These are phyloP conservation scores for Caulochytrium protostelioides DNA, from an alignment of 371 early-diverging fungal species.

Conservation along the genomic window DNA sequence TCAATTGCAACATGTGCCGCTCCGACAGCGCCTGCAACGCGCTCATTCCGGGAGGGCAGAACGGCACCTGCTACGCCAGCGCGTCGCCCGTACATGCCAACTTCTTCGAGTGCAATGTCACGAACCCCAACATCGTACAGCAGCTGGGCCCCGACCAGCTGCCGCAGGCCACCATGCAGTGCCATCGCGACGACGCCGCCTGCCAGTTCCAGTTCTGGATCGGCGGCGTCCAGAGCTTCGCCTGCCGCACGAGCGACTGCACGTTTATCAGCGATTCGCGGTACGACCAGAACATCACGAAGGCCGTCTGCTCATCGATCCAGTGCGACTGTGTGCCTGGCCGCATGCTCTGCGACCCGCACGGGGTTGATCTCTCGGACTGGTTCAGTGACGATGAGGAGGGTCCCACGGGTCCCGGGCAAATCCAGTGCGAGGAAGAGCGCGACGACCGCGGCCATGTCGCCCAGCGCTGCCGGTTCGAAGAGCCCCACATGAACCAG, in stretches of 20 bases:
- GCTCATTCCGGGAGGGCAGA: conserved; percentile 44
- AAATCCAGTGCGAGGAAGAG: conserved; percentile 33
- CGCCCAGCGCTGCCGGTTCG: conserved; percentile 34
- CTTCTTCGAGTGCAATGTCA: conserved; percentile 69
- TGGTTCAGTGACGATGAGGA: conserved; percentile 44
- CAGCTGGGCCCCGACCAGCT: conserved; percentile 32
- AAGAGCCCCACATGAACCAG: conserved; percentile 52
- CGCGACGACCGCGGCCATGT: background rate
- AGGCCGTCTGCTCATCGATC: conserved; percentile 38
- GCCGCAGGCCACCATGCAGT: conserved; percentile 49
- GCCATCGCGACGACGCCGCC: conserved; percentile 23
- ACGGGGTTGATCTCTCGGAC: conserved; percentile 44
- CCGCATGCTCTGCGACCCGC: conserved; percentile 54
- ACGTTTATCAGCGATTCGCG: conserved; percentile 25
- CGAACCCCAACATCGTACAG: conserved; percentile 43
- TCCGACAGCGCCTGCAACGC: too few relatives aligned
- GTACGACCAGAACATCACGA: conserved; percentile 26
- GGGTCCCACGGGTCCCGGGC: conserved; percentile 51
- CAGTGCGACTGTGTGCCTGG: conserved; percentile 49
- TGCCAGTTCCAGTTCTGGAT: conserved; percentile 40
- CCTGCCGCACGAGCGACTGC: conserved; percentile 44
- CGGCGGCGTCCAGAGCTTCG: conserved; percentile 50
- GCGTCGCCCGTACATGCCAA: conserved; percentile 52
- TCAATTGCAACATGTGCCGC: conserved; percentile 53
- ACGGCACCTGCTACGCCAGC: conserved; percentile 65